Evolutionary conservation across 805 yeast genomes (phyloP), one percentile per base, ranked within the genome.

Genomic region (Suhomyces prunicola): DNA sequence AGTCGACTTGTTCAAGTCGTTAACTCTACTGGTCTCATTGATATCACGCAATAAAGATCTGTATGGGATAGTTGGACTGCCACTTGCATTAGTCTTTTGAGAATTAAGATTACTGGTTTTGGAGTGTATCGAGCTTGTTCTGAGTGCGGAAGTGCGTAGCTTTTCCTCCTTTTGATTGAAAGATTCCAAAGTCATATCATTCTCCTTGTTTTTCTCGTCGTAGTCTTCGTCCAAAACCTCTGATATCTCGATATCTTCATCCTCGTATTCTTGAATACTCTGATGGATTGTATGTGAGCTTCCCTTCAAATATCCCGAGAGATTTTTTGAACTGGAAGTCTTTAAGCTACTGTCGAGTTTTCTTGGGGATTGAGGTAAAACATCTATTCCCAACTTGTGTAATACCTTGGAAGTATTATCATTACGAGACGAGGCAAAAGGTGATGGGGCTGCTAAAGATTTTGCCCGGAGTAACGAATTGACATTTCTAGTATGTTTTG

Each of bases 271-370:
- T 22, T 44, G 31, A n/a, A 39, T 15, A 40, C 31, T 47, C 19
- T 26, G 24, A 13, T 36, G 24, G 13, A 22, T 26, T 15, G 41
- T 39, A 13, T 22, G 10, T 0, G 19, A 19, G 13, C 24, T 42
- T 6, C 42, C 52, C 3, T 24, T 39, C 44, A 62, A 49, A 17
- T 59, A 57, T 5, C 59, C 57, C 2, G 68, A 57, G 33, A 65
- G 57, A 47, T 70, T 69, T 51, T 61, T 70, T 0, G 77, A 72
- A 36, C 74, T 71, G 7, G 78, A 72, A 7, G 77, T 72, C 55
- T 74, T 74, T 46, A 68, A 48, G 39, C 59, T 57, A 5, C 61
- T 52, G 52, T 59, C 59, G 8, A 57, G 64, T 51, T 46, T 52
- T 50, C 55, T 46, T 5, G 57, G 48, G 46, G 53, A 19, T 24